Evolutionary conservation across 495 filamentous ascomycete species (phyloP).

Genomic region (Collariella sp.): DNA sequence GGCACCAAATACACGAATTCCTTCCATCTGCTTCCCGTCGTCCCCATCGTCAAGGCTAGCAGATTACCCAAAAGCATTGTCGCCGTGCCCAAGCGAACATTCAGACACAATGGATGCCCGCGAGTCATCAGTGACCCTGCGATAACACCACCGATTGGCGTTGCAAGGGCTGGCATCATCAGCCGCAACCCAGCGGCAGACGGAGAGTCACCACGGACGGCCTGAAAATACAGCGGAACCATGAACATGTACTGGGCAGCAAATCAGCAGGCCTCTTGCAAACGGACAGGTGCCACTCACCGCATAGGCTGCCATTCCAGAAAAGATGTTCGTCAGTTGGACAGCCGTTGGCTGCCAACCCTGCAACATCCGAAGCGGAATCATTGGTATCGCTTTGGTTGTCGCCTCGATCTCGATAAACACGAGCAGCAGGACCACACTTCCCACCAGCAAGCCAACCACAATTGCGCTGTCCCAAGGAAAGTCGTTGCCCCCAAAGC

Average conservation of each 20-base stretch:
- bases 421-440: slow-evolving; percentile 38
- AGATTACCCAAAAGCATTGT: slow-evolving; percentile 54
- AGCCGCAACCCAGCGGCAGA: slow-evolving; percentile 51
- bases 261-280: background rate
- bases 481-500: slow-evolving; percentile 53
- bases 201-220: slow-evolving; percentile 52
- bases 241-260: slow-evolving; percentile 54
- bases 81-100: slow-evolving; percentile 48
- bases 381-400: slow-evolving; percentile 54
- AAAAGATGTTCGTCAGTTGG: slow-evolving; percentile 54
- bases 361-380: slow-evolving; percentile 50
- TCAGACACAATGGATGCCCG: slow-evolving; percentile 47
- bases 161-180: slow-evolving; percentile 52
- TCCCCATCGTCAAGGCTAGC: slow-evolving; percentile 45
- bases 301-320: slow-evolving; percentile 53
- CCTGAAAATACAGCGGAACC: slow-evolving; percentile 56
- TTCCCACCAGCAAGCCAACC: slow-evolving; percentile 41
- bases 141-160: slow-evolving; percentile 51
- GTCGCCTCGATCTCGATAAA: slow-evolving; percentile 50
- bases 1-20: slow-evolving; percentile 54
- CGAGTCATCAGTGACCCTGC: slow-evolving; percentile 55
- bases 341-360: slow-evolving; percentile 45
- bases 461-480: slow-evolving; percentile 49
- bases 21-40: slow-evolving; percentile 50
- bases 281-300: slow-evolving; percentile 29